Percentiles rank a stretch among this genome's conserved stretches.
Conservation (phyloP, 331 rosid species). For the Cydonia oblonga region DNA sequence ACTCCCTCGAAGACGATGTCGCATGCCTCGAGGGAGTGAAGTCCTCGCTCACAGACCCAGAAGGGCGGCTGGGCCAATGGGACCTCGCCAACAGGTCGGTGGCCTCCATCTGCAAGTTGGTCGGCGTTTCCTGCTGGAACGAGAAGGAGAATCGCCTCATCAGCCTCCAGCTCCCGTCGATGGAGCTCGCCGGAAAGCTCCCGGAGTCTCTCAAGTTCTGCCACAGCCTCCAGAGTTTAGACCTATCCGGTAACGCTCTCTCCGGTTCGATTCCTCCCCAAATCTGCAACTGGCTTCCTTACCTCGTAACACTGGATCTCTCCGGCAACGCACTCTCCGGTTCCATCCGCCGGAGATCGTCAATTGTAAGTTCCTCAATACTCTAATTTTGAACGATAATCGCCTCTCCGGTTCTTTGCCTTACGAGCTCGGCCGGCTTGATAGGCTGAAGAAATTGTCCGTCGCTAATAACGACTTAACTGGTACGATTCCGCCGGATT, state of each 20-base stretch:
- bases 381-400: conserved; percentile 24
- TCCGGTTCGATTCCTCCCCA: conserved; percentile 35
- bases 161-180: conserved; percentile 36
- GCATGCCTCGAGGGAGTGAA: conserved; percentile 38
- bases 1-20: conserved; percentile 34
- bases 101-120: conserved; percentile 39
- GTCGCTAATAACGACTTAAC: conserved; percentile 33
- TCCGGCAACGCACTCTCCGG: conserved; percentile 40
- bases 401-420: conserved; percentile 38
- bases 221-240: conserved; percentile 38
- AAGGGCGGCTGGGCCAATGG: conserved; percentile 31
- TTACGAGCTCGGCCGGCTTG: conserved; percentile 37
- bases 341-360: conserved; percentile 38
- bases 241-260: conserved; percentile 33
- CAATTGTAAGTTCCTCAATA: conserved; percentile 39
- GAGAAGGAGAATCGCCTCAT: conserved; percentile 44
- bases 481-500: conserved; percentile 32
- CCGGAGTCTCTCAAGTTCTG: conserved; percentile 43
- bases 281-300: conserved; percentile 46
- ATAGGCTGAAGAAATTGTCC: conserved; percentile 33
- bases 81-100: conserved; percentile 25
- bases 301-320: conserved; percentile 42
- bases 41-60: conserved; percentile 31
- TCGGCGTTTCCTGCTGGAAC: conserved; percentile 49
- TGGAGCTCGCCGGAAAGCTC: conserved; percentile 37